Conservation (phyloP, 805 yeast species). For the Blastobotrys muscicola region DNA sequence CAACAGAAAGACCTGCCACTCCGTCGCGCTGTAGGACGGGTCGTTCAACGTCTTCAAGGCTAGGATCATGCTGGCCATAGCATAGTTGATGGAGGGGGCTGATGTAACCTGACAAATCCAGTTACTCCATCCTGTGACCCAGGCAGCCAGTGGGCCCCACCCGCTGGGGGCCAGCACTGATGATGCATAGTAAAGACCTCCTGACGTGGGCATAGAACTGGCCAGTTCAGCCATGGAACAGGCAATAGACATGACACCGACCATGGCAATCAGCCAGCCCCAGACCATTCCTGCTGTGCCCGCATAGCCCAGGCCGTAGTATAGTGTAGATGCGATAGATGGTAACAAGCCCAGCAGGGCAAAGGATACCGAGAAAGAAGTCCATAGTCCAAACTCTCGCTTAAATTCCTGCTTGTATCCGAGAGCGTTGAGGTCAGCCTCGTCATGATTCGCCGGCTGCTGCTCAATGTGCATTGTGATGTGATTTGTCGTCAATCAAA, state of each 20-base stretch:
- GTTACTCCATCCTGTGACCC: conserved; percentile 58
- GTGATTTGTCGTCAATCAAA: too few species aligned
- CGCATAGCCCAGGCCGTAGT: conserved; percentile 41
- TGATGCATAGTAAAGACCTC: conserved; percentile 63
- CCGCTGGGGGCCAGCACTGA: conserved; percentile 49
- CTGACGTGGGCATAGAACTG: conserved; percentile 56
- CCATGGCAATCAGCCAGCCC: conserved; percentile 61
- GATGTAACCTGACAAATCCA: conserved; percentile 57
- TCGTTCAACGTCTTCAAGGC: conserved; percentile 34
- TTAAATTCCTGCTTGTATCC: conserved; percentile 64
- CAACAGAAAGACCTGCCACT: conserved; percentile 51
- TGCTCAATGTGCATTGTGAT: too few species aligned
- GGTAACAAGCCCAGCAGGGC: conserved; percentile 60
- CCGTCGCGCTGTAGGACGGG: conserved; percentile 46
- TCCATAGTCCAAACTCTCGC: conserved; percentile 50
- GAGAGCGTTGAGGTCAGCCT: conserved; percentile 35
- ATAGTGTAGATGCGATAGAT: conserved; percentile 48
- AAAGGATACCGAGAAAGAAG: conserved; percentile 63
- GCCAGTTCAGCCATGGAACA: conserved; percentile 58
- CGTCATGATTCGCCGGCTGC: conserved; percentile 1
- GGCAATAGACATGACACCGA: conserved; percentile 50
- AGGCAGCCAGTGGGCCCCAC: conserved; percentile 44
- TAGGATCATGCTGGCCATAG: conserved; percentile 53
- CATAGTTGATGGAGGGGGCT: conserved; percentile 59
- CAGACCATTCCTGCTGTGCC: conserved; percentile 61